Conservation (phyloP, 768 basidiomycete genomes). For the Trametes cubensis region DNA sequence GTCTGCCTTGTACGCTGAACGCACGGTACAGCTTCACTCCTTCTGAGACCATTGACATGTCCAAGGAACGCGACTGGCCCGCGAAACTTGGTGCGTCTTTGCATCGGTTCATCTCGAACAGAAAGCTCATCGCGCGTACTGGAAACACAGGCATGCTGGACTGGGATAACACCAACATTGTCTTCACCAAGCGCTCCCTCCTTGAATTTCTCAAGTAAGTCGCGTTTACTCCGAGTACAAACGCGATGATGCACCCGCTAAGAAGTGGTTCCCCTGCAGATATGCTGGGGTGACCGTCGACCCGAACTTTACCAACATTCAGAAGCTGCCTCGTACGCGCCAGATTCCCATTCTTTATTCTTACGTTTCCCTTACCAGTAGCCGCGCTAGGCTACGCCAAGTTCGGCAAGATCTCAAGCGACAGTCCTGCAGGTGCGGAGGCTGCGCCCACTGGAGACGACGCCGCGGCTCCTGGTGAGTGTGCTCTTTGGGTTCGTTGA, state of each 20-base stretch:
- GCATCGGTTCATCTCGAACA: background rate
- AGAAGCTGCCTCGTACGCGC: constrained; percentile 69
- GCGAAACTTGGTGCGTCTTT: constrained; percentile 57
- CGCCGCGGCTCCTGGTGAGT: constrained; percentile 5
- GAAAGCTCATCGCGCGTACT: background rate
- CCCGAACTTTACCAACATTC: constrained; percentile 71
- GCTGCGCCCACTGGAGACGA: constrained; percentile 17
- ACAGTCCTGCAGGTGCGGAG: constrained; percentile 28
- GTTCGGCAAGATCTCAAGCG: constrained; percentile 58
- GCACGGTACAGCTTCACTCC: constrained; percentile 56
- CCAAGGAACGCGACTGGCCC: constrained; percentile 76
- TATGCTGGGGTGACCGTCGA: constrained; percentile 78
- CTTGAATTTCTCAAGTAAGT: constrained; percentile 78
- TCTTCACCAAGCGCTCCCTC: constrained; percentile 77
- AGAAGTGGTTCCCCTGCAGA: constrained; percentile 40
- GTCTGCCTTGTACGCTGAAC: background rate
- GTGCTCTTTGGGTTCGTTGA: too few relatives aligned
- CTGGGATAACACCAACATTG: constrained; percentile 75
- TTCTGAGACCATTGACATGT: constrained; percentile 54
- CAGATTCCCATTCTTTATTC: background rate
- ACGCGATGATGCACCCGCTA: constrained; percentile 20
- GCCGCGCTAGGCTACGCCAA: constrained; percentile 61
- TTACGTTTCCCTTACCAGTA: constrained; percentile 4
- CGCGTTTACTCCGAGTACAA: constrained; percentile 4
- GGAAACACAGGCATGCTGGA: constrained; percentile 65